A percentile compares a stretch with the other conserved stretches of the same genome.
Evolutionary conservation across 805 yeast genomes (phyloP).

Genomic region (Candida mattraensis): DNA sequence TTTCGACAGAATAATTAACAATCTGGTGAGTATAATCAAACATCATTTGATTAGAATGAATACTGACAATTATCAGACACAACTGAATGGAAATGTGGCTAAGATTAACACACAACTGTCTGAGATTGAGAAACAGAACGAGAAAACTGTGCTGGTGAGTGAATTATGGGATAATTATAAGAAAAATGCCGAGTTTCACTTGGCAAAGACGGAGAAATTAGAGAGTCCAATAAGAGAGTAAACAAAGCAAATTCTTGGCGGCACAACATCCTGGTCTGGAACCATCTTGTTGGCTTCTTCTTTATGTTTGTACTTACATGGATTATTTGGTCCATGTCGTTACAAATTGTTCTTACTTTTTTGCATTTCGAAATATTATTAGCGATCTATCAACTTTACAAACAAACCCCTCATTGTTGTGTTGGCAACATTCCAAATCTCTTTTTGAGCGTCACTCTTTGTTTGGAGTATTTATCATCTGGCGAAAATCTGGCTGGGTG

Average conservation of each 20-base stretch:
- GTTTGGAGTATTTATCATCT: constrained; percentile 98
- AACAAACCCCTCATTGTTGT: constrained; percentile 55
- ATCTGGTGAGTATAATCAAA: constrained; percentile 55
- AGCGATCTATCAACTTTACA: too few species aligned
- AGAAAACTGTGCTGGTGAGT: constrained; percentile 67
- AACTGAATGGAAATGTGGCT: constrained; percentile 68
- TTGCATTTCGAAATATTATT: too few species aligned
- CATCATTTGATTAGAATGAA: neutral
- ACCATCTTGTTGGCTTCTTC: too few species aligned
- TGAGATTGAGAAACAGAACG: constrained; percentile 62
- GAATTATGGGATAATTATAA: constrained; percentile 80
- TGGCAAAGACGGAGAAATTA: constrained; percentile 64
- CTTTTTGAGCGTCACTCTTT: constrained; percentile 96
- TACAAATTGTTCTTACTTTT: too few species aligned
- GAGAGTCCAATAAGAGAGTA: constrained; percentile 32
- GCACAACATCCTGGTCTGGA: too few species aligned
- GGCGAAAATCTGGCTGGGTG: constrained; percentile 99
- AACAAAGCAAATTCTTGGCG: too few species aligned
- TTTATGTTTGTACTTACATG: too few species aligned
- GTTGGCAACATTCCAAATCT: constrained; percentile 88
- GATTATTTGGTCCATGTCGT: too few species aligned
- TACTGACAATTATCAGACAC: constrained; percentile 46
- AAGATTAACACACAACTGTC: constrained; percentile 61
- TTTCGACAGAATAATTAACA: constrained; percentile 71
- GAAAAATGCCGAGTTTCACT: constrained; percentile 66